Evolutionary conservation across 2,329 filamentous ascomycete species (phyloP), one percentile per base, ranked within the genome.

Genomic region (Fonsecaea pedrosoi): DNA sequence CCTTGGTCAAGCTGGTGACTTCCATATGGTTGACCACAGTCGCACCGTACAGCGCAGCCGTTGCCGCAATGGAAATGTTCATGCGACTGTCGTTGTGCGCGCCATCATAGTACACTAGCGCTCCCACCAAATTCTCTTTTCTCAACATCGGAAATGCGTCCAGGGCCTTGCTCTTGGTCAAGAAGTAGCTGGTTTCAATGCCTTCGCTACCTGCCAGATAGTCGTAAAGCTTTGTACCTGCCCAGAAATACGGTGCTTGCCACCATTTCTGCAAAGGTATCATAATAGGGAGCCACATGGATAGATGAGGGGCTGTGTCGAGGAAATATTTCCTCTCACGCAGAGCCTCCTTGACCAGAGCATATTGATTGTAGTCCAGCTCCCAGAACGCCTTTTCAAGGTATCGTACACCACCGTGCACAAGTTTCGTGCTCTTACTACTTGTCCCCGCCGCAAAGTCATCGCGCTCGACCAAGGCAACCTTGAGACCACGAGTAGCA

Each of bases 21-120:
- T 95, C 91, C 74, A 92, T 82, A 78, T 96, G 91, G 78, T 94
- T 96, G 67, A 92, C 87, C 45, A 95, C 86, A 3, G 91, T 96
- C 63, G 89, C 87, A 37, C 92, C 92, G 76, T 95, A 96, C 53
- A 96, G 82, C n/a, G 92, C 91, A 64, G 92, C 92, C 18, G 92
- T 96, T 87, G 94, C 92, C 21, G 91, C 92, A 65, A 96, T 84
- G 8, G 91, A 94, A 34, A 95, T 90, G 76, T 96, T 96, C 92
- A 96, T 96, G 58, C 92, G 87, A 21, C 92, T 95, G 78, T 96
- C 92, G 75, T 96, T 96, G 80, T 96, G 92, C 35, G 91, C 92
- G 73, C 92, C 92, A 80, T 96, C 92, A 77, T 96, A 96, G 83
- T 96, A 96, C 30, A 96, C 92, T 74, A 96, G 81, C 65, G 92